Conservation (phyloP, 257 asterid genomes). For the Gentiana dahurica region DNA sequence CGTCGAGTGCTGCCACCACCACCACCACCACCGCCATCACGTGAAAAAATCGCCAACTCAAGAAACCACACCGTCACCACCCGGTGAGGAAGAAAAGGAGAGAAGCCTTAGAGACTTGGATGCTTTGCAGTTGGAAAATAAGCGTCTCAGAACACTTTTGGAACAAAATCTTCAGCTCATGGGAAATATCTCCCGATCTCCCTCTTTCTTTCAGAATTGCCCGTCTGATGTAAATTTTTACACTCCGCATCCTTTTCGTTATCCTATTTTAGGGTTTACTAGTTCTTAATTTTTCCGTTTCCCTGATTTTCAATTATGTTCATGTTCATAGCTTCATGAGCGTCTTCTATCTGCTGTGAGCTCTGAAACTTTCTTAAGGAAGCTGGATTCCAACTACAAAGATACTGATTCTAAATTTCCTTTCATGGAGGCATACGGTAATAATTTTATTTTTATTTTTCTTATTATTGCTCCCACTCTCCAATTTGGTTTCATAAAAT, state of each 20-base stretch:
- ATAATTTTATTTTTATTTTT: background rate
- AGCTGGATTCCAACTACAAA: slow-evolving; percentile 39
- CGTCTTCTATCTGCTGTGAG: slow-evolving; percentile 48
- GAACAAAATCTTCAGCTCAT: slow-evolving; percentile 65
- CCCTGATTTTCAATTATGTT: background rate
- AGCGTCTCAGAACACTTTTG: slow-evolving; percentile 56
- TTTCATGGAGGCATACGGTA: slow-evolving; percentile 66
- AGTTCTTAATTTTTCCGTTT: background rate
- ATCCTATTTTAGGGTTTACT: background rate
- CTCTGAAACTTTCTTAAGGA: slow-evolving; percentile 47
- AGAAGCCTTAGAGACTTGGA: slow-evolving; percentile 28
- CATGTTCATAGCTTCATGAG: slow-evolving; percentile 51
- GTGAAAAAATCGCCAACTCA: slow-evolving; percentile 13
- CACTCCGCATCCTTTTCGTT: too few species aligned
- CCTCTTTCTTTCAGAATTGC: slow-evolving; percentile 37
- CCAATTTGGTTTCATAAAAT: too few species aligned
- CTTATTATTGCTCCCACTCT: background rate
- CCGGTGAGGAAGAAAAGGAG: slow-evolving; percentile 9
- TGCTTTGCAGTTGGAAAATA: slow-evolving; percentile 50
- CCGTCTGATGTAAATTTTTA: slow-evolving; percentile 57
- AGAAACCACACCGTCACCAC: slow-evolving; percentile 5
- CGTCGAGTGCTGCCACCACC: slow-evolving; percentile 55
- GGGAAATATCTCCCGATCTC: slow-evolving; percentile 39
- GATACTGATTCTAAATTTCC: slow-evolving; percentile 35
- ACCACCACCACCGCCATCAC: slow-evolving; percentile 28